Conservation (phyloP, 202 grass and related monocot genomes). For the Dendrocalamus latiflorus region DNA sequence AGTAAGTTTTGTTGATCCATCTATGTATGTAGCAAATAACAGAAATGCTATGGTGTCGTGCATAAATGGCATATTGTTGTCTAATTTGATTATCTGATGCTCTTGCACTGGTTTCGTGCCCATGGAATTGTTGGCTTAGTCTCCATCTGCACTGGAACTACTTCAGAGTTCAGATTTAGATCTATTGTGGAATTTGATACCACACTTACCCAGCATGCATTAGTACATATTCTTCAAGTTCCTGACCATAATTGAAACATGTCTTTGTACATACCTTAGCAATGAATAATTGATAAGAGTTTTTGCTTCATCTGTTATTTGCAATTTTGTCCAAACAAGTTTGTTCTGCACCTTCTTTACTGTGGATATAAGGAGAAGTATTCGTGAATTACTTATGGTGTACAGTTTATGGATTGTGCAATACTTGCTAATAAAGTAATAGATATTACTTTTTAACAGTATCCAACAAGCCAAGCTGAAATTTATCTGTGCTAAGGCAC, state of each 20-base stretch:
- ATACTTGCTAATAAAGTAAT: background rate
- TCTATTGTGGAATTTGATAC: background rate
- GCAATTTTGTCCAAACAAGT: background rate
- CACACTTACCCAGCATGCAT: too few relatives aligned
- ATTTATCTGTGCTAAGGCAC: background rate
- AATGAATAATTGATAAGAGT: background rate
- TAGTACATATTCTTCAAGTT: too few relatives aligned
- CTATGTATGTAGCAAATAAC: background rate
- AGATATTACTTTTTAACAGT: background rate
- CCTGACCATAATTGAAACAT: background rate
- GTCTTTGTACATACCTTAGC: background rate
- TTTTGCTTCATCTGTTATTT: background rate
- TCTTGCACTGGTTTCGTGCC: background rate
- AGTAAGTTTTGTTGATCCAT: background rate
- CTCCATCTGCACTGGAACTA: background rate
- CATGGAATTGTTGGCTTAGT: background rate
- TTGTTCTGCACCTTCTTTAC: background rate
- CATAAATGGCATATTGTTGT: background rate
- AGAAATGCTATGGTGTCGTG: background rate
- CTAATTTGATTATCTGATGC: background rate
- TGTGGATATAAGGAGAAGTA: background rate
- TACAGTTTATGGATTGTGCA: background rate
- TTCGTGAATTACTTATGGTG: background rate
- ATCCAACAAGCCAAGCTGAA: background rate
- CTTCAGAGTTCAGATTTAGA: background rate